Conservation (phyloP, 108 stramenopile species). For the Chaetoceros tenuissimus region DNA sequence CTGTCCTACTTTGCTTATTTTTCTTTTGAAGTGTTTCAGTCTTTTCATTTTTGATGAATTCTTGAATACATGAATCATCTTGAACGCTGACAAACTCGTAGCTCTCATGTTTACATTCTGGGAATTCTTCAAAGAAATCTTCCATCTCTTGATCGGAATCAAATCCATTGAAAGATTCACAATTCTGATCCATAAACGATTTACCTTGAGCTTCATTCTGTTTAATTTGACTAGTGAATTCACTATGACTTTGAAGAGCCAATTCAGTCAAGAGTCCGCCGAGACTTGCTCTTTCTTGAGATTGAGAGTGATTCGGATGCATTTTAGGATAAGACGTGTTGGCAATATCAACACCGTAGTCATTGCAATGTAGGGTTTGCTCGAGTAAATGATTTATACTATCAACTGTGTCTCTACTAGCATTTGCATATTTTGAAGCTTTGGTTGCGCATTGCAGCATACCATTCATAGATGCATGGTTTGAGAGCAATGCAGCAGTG, state of each 20-base stretch:
- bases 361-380: not conserved
- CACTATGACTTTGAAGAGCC: not conserved
- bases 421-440: too few relatives aligned
- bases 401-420: not conserved
- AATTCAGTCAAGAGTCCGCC: not conserved
- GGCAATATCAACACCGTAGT: not conserved
- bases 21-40: too few relatives aligned
- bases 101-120: not conserved
- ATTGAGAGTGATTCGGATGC: too few relatives aligned
- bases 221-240: not conserved
- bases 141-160: not conserved
- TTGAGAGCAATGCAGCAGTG: not conserved
- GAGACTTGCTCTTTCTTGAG: not conserved
- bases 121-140: not conserved
- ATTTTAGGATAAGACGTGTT: too few relatives aligned
- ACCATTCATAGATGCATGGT: not conserved
- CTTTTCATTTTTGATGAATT: too few relatives aligned
- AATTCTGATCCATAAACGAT: not conserved
- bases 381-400: not conserved
- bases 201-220: not conserved
- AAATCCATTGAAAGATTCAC: not conserved
- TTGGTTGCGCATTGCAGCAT: not conserved
- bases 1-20: too few relatives aligned
- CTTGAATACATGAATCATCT: too few relatives aligned
- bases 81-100: too few relatives aligned